Evolutionary conservation across 2,329 filamentous ascomycete genomes (phyloP), one percentile per base, ranked within the genome.

Genomic region (Penicillium expansum): DNA sequence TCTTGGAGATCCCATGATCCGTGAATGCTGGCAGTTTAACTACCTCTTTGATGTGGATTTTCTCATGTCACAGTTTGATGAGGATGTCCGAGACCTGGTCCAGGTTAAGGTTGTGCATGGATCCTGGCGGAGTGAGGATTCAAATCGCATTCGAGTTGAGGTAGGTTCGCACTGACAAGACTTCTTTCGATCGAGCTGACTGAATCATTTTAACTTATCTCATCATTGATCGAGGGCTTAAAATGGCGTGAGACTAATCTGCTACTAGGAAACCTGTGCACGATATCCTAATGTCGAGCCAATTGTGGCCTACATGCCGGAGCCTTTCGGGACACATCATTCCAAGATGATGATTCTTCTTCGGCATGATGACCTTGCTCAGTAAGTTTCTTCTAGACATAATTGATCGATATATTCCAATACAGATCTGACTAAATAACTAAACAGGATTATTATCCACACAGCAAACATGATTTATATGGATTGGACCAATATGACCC

Each of bases 391-490:
- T 20, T 30, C 5, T 4, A 0, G 20, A 37, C 7, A 33, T n/a
- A 41, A 10, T 24, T 49, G 5, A 5, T 24, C 5, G 1, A n/a
- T 42, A 20, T 50, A 13, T 5, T 18, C 8, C 14, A 13, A 8
- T n/a, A 20, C 16, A 29, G 5, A 11, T 52, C 6, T 42, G 44
- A 29, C 11, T 11, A 16, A 24, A 33, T 47, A 20, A n/a, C 8
- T 22, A 33, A 18, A 16, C 22, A 79, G 77, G 45, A 77, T 96
- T 6, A 75, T 95, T 55, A 92, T 96, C 30, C 90, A 95, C 65
- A 96, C 92, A 0, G 91, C 92, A 18, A 96, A 96, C 65, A 91
- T 96, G 88, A 93, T 96, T n/a, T 69, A 81, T 4, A 86, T 87
- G 54, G 92, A 96, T 71, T 96, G 92, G 92, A 83, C 80, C 1